phyloP scores from a whole-genome alignment of 768 basidiomycete species.

The Sistotremastrum niveocremeum region DNA sequence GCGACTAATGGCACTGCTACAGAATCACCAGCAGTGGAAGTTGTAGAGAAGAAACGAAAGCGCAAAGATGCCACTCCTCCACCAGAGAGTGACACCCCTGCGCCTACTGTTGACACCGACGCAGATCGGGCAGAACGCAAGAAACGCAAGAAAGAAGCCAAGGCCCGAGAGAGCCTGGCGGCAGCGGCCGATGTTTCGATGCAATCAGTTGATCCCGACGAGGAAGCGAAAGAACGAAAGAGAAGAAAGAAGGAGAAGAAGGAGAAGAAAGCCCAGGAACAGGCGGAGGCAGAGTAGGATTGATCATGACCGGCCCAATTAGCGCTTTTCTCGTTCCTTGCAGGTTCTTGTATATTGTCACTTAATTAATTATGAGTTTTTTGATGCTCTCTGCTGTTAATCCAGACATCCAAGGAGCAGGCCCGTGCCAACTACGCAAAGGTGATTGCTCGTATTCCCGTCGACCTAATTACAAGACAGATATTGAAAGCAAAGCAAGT shows the following conservation, averaged over 20 bases:
- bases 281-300: too few relatives aligned
- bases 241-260: conserved; percentile 59
- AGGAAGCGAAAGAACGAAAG: conserved; percentile 41
- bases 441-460: too few relatives aligned
- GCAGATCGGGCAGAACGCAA: conserved; percentile 10
- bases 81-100: conserved; percentile 1
- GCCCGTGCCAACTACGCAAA: too few relatives aligned
- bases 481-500: too few relatives aligned
- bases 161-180: conserved; percentile 40
- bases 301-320: too few relatives aligned
- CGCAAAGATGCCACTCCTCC: conserved; percentile 21
- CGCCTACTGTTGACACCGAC: conserved; percentile 2
- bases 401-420: too few relatives aligned
- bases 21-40: conserved; percentile 7
- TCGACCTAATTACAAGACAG: too few relatives aligned
- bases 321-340: too few relatives aligned
- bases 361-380: too few relatives aligned
- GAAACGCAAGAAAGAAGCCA: conserved; percentile 22
- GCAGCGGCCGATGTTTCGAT: conserved; percentile 31
- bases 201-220: conserved; percentile 24
- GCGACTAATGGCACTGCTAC: conserved; percentile 13
- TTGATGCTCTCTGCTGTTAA: too few relatives aligned
- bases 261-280: conserved; percentile 11
- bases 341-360: too few relatives aligned
- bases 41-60: conserved; percentile 70